Conservation (phyloP, 495 filamentous ascomycete genomes). For the Thozetella sp. region DNA sequence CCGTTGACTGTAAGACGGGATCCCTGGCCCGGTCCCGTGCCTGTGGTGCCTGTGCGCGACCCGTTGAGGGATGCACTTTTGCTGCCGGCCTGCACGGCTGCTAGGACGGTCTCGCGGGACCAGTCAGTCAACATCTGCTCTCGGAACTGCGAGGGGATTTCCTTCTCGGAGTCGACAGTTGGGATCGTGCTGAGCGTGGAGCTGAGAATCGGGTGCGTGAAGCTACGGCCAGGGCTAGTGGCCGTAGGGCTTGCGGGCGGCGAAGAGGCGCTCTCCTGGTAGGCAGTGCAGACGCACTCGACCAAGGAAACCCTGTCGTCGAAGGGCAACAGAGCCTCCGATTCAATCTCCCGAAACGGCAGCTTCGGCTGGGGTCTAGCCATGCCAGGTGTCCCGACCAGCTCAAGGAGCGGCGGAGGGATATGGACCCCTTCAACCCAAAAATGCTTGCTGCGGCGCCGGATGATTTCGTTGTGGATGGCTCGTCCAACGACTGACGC, state of each 20-base stretch:
- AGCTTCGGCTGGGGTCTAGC: conserved; percentile 45
- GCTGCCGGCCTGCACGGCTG: conserved; percentile 66
- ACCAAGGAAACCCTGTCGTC: conserved; percentile 68
- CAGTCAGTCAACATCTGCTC: conserved; percentile 73
- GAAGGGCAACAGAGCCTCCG: conserved; percentile 65
- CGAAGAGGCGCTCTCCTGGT: conserved; percentile 56
- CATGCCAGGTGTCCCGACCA: conserved; percentile 47
- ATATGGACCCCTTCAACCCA: conserved; percentile 78
- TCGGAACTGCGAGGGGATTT: conserved; percentile 52
- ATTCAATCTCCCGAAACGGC: conserved; percentile 50
- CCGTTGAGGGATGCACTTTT: conserved; percentile 72
- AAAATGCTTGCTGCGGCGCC: conserved; percentile 67
- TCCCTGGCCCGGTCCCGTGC: conserved; percentile 53
- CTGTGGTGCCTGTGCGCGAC: conserved; percentile 64
- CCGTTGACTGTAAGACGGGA: conserved; percentile 54
- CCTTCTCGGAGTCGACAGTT: conserved; percentile 29
- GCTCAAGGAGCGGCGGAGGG: conserved; percentile 59
- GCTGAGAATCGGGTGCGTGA: conserved; percentile 61
- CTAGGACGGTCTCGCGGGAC: conserved; percentile 72
- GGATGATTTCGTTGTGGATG: conserved; percentile 74
- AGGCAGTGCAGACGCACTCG: conserved; percentile 69
- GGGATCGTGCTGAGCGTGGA: conserved; percentile 38
- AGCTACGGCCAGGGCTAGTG: conserved; percentile 67
- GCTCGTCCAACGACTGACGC: conserved; percentile 63
- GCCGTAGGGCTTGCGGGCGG: conserved; percentile 70